Conservation (phyloP, 73 alveolate species). For the Blepharisma stoltei region DNA sequence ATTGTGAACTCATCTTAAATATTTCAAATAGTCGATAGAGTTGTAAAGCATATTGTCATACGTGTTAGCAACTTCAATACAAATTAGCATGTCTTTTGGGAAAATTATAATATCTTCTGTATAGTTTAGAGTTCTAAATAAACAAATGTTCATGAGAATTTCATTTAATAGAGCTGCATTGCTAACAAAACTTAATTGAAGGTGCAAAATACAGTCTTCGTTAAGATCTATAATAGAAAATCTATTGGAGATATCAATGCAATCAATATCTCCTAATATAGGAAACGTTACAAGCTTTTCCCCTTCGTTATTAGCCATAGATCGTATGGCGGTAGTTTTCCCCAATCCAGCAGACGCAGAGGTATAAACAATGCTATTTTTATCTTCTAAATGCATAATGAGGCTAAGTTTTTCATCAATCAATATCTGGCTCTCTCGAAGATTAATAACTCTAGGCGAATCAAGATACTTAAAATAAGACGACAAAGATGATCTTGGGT, state of each 20-base stretch:
- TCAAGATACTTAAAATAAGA: neutral
- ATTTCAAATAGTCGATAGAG: neutral
- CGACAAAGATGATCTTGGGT: neutral
- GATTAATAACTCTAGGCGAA: neutral
- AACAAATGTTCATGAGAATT: neutral
- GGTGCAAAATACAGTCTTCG: neutral
- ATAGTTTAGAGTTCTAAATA: neutral
- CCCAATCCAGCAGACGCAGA: slow-evolving; percentile 4
- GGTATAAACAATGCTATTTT: neutral
- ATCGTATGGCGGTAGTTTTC: neutral
- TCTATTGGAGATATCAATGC: neutral
- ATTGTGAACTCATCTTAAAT: neutral
- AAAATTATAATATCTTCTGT: neutral
- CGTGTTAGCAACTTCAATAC: slow-evolving; percentile 5
- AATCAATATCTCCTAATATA: neutral
- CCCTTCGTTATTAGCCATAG: neutral
- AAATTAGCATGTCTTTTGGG: neutral
- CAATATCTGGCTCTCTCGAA: neutral
- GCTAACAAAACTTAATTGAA: neutral
- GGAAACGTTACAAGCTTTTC: neutral
- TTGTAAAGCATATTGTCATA: neutral
- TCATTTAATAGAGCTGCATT: neutral
- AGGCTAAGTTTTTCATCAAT: neutral
- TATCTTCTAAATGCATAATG: neutral
- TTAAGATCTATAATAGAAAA: neutral